These are phyloP conservation scores for Arxiozyma slooffiae DNA, from an alignment of 1,139 yeast genomes.

Conservation along the genomic window DNA sequence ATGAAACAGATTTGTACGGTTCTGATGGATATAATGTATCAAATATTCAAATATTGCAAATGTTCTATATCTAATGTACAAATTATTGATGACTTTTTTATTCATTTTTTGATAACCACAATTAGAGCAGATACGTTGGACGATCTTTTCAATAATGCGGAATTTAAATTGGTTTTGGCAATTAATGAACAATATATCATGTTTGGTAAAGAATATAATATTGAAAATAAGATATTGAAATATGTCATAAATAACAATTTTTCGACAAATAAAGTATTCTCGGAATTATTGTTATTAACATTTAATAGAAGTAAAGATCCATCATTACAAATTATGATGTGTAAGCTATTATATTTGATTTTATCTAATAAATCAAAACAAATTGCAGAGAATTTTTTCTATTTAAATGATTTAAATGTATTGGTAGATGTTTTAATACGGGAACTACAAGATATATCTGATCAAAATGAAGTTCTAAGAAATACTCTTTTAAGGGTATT, in stretches of 20 bases:
- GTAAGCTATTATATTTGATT: conserved; percentile 66
- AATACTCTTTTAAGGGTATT: conserved; percentile 71
- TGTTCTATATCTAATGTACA: conserved; percentile 37
- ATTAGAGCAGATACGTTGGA: conserved; percentile 42
- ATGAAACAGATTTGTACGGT: conserved; percentile 35
- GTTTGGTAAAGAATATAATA: conserved; percentile 35
- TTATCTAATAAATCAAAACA: conserved; percentile 61
- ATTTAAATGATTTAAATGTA: conserved; percentile 77
- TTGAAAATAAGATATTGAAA: conserved; percentile 42
- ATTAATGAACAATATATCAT: conserved; percentile 82
- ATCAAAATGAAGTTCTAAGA: conserved; percentile 52
- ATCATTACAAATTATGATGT: conserved; percentile 64
- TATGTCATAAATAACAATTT: conserved; percentile 31
- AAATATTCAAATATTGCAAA: conserved; percentile 42
- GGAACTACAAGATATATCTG: conserved; percentile 61
- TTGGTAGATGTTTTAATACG: conserved; percentile 77
- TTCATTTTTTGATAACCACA: conserved; percentile 37
- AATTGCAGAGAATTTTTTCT: conserved; percentile 47
- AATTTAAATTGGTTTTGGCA: conserved; percentile 62
- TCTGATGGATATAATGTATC: conserved; percentile 45
- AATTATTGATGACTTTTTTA: conserved; percentile 43
- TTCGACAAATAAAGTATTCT: conserved; percentile 39
- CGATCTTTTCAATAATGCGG: conserved; percentile 57
- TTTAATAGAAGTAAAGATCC: conserved; percentile 66
- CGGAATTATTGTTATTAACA: conserved; percentile 48